Percentiles rank a stretch among this genome's conserved stretches.
phyloP scores from a whole-genome alignment of 2,329 filamentous ascomycete genomes.

The Exserohilum turcica region DNA sequence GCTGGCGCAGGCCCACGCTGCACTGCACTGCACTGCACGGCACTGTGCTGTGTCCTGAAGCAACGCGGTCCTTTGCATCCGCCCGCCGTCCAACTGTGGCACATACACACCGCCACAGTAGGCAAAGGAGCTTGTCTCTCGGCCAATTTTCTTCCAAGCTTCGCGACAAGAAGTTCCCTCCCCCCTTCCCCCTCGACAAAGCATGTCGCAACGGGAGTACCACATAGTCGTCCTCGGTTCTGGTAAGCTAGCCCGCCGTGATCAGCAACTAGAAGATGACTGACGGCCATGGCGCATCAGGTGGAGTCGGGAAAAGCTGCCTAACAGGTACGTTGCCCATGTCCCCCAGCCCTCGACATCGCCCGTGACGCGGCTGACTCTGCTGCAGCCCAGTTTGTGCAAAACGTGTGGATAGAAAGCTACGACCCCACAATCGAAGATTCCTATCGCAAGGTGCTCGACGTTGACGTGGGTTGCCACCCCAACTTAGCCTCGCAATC shows the following conservation, averaged over 20 bases:
- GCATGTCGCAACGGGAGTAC: constrained; percentile 51
- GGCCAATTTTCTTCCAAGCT: constrained; percentile 13
- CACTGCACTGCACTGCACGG: too few relatives aligned
- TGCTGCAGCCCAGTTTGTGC: constrained; percentile 77
- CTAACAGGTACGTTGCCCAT: constrained; percentile 70
- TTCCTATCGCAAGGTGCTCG: constrained; percentile 64
- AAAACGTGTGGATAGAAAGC: constrained; percentile 89
- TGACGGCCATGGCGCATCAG: constrained; percentile 54
- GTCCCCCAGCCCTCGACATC: not conserved
- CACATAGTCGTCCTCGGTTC: constrained; percentile 52
- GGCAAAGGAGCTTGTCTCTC: constrained; percentile 22
- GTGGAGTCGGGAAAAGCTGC: constrained; percentile 91
- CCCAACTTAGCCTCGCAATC: not conserved
- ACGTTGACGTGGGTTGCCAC: constrained; percentile 77
- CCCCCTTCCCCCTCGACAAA: constrained; percentile 21
- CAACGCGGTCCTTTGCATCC: constrained; percentile 29
- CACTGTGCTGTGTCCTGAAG: constrained; percentile 23
- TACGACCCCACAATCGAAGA: constrained; percentile 69
- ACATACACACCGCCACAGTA: constrained; percentile 32
- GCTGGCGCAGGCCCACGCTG: constrained; percentile 25
- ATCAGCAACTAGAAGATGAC: constrained; percentile 22
- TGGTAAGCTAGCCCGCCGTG: constrained; percentile 37
- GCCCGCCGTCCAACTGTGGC: constrained; percentile 40
- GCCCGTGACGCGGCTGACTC: constrained; percentile 20
- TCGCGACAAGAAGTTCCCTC: constrained; percentile 12